Evolutionary conservation across 179 eudicot species (phyloP), one percentile per base, ranked within the genome.

Genomic region (Beta macrorhiza): DNA sequence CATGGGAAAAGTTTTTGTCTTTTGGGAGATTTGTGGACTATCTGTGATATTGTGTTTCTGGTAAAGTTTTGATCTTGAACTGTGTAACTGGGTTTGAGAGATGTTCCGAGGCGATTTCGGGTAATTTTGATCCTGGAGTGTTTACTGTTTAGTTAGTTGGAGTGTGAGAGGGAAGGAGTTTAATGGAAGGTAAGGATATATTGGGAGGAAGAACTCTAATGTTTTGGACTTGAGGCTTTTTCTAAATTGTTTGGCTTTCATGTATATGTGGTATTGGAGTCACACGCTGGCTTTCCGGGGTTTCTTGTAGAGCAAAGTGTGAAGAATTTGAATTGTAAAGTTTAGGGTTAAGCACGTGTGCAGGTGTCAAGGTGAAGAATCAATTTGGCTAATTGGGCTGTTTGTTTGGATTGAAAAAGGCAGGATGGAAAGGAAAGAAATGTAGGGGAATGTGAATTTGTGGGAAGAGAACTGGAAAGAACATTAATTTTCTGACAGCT

Each of bases 61-160:
- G 51, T 11, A n/a, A 67, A 76, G 53, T 47, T 78, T 77, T 63
- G 69, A 59, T 56, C 29, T 12, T 76, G 68, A 44, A 19, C 56
- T 13, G 6, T 37, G 55, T 67, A 63, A 64, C 12, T 49, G 14
- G 69, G 20, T 49, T 51, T 65, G 72, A 1, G 15, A 22, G 25
- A 32, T 67, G 56, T 20, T n/a, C 4, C 20, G 15, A 8, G 11
- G 6, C 12, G 16, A 7, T 51, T 10, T 51, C 1, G 6, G 64
- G 64, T 3, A 5, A 32, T 67, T 14, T 67, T 32, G 47, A n/a
- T 20, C 15, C 29, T 51, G 45, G 62, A 67, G 9, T 37, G n/a
- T 19, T 67, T 49, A 13, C 57, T 69, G 16, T 42, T 59, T 9
- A 29, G 57, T 79, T 45, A 37, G 67, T 14, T 75, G 45, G 81